These are phyloP conservation scores for Gaertneriomyces sp. DNA, from an alignment of 192 early-diverging fungal genomes.

Conservation along the genomic window DNA sequence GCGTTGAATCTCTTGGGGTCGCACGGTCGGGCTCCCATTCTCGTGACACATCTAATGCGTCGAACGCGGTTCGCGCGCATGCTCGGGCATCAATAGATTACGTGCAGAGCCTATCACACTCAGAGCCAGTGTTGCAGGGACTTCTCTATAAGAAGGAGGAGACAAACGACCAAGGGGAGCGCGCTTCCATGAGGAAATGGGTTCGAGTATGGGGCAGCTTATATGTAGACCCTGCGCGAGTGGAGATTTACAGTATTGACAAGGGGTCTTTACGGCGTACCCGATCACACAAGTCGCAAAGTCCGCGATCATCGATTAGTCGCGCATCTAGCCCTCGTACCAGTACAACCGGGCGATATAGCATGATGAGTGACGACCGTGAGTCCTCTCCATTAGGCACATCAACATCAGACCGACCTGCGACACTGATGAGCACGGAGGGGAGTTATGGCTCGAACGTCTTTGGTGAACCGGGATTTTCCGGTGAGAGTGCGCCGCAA, in stretches of 20 bases:
- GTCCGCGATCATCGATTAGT: too few species aligned
- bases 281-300: too few species aligned
- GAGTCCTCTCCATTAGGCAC: too few species aligned
- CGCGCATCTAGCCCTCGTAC: too few species aligned
- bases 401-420: too few species aligned
- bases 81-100: not conserved
- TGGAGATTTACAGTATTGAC: constrained; percentile 4
- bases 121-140: constrained; percentile 17
- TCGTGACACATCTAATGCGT: not conserved
- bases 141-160: constrained; percentile 34
- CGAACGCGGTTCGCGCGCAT: not conserved
- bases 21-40: not conserved
- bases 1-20: not conserved
- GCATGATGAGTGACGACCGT: too few species aligned
- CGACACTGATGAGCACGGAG: too few species aligned
- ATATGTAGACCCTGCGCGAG: constrained; percentile 4
- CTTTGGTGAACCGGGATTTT: too few species aligned
- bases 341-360: too few species aligned
- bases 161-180: constrained; percentile 18
- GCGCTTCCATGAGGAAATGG: constrained; percentile 27
- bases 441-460: too few species aligned
- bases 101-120: not conserved
- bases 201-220: constrained; percentile 12
- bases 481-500: too few species aligned
- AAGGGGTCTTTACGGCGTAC: too few species aligned